These are phyloP conservation scores for Bisporella sp. DNA, from an alignment of 2,329 filamentous ascomycete species.

Conservation along the genomic window DNA sequence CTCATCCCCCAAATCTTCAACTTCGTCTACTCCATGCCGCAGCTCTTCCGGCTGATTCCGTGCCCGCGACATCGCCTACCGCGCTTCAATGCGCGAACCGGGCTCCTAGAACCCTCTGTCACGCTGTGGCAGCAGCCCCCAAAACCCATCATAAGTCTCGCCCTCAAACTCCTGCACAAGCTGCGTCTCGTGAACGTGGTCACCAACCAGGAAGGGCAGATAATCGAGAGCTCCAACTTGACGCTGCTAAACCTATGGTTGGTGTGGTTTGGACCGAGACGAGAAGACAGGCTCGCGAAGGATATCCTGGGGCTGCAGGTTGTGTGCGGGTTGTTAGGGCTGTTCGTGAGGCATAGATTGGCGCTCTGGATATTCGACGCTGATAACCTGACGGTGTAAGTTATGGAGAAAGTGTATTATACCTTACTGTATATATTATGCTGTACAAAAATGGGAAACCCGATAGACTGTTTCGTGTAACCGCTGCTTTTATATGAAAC, in stretches of 20 bases:
- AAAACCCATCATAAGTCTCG: conserved; percentile 50
- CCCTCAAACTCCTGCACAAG: conserved; percentile 60
- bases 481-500: no score
- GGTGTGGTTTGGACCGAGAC: conserved; percentile 86
- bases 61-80: conserved; percentile 91
- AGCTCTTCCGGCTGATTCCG: conserved; percentile 82
- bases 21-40: conserved; percentile 87
- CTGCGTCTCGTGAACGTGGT: conserved; percentile 63
- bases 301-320: conserved; percentile 78
- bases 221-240: conserved; percentile 80
- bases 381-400: conserved; percentile 60
- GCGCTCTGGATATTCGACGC: conserved; percentile 84
- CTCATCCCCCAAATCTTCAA: conserved; percentile 95
- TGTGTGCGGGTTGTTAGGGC: conserved; percentile 67
- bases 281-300: conserved; percentile 74
- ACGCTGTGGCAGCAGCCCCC: conserved; percentile 74
- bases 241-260: conserved; percentile 95
- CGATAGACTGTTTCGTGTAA: no score
- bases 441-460: no score
- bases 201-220: conserved; percentile 58
- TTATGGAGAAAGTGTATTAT: not conserved
- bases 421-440: not conserved
- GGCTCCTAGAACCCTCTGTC: conserved; percentile 78
- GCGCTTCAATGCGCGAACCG: conserved; percentile 77
- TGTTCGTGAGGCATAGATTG: conserved; percentile 80